These are phyloP conservation scores for bread wheat (Triticum aestivum) DNA, from an alignment of 176 grass and related monocot genomes.

Conservation along the genomic window IWGSC_CS_RefSeq_v2.1 NC_057814.1:414222137-414222636, in stretches of 20 bases:
- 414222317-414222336: not conserved
- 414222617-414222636: not conserved
- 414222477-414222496: no score
- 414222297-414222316: conserved; percentile 24
- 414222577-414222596: not conserved
- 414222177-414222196: conserved; percentile 91
- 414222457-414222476: not conserved
- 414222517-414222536: not conserved
- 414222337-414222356: conserved; percentile 10
- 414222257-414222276: conserved; percentile 75
- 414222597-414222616: not conserved
- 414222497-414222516: no score
- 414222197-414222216: conserved; percentile 90
- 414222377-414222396: conserved; percentile 8
- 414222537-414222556: not conserved
- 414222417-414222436: not conserved
- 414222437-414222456: not conserved
- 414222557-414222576: not conserved
- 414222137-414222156: not conserved
- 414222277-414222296: conserved; percentile 81
- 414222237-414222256: conserved; percentile 68
- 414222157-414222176: not conserved
- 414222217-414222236: conserved; percentile 74
- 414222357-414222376: not conserved
- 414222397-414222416: not conserved